Conservation (phyloP, 2,329 filamentous ascomycete genomes). For the Phialocephala sp. region DNA sequence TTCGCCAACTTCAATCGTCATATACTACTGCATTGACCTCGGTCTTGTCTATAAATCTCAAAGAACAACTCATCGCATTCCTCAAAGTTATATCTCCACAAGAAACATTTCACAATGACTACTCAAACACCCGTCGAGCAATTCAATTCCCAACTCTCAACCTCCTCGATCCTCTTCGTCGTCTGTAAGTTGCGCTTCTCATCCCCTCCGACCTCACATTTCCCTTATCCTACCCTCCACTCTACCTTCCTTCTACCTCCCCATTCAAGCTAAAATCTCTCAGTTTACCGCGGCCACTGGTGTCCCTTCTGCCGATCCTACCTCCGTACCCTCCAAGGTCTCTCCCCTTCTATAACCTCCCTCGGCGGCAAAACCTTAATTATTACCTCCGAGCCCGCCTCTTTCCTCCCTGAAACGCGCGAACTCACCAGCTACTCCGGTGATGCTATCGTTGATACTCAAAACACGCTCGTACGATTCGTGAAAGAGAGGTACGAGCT, state of each 20-base stretch:
- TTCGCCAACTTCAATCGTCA: too few species aligned
- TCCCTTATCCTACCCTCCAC: too few species aligned
- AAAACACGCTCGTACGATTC: constrained; percentile 17
- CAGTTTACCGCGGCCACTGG: constrained; percentile 28
- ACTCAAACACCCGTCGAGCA: too few species aligned
- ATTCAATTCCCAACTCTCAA: too few species aligned
- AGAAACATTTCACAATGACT: too few species aligned
- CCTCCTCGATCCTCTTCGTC: too few species aligned
- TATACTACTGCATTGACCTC: too few species aligned
- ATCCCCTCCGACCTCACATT: too few species aligned
- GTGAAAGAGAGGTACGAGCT: constrained; percentile 3
- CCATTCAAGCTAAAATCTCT: neutral
- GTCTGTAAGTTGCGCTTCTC: too few species aligned
- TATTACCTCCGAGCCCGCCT: constrained; percentile 21
- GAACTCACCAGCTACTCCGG: constrained; percentile 16
- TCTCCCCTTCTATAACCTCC: constrained; percentile 20
- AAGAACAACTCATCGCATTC: too few species aligned
- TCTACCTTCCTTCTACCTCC: neutral
- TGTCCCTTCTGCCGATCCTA: constrained; percentile 26
- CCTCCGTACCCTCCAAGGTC: constrained; percentile 15
- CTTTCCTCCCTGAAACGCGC: constrained; percentile 16
- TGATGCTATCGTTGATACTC: constrained; percentile 15
- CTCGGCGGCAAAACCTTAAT: constrained; percentile 15
- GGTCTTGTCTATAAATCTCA: too few species aligned
- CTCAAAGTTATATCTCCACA: too few species aligned